phyloP scores from a whole-genome alignment of 1,284 basidiomycete species.

The Chalciporus sp. region DNA sequence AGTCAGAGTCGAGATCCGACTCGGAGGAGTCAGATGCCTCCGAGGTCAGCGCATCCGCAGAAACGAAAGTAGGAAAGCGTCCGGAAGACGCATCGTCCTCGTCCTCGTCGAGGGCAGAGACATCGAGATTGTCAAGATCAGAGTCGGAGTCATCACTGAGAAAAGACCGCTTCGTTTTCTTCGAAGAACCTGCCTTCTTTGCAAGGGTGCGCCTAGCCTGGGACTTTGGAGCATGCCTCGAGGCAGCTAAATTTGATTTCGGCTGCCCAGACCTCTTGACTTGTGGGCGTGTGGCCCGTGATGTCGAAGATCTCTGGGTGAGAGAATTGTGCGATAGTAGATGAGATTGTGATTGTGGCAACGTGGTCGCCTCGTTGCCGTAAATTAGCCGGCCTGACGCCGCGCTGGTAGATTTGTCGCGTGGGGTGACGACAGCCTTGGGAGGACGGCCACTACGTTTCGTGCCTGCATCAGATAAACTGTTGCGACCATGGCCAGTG shows the following conservation, averaged over 20 bases:
- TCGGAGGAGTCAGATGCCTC: conserved; percentile 47
- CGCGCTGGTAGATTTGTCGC: conserved; percentile 28
- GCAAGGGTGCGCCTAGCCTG: conserved; percentile 44
- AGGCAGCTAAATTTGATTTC: conserved; percentile 37
- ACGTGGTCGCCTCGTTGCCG: conserved; percentile 35
- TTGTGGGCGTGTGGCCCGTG: conserved; percentile 28
- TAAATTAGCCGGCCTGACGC: conserved; percentile 21
- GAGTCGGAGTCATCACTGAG: conserved; percentile 37
- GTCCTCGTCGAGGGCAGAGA: conserved; percentile 26
- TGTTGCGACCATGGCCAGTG: conserved; percentile 27
- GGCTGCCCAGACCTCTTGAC: conserved; percentile 19
- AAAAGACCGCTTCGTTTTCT: conserved; percentile 36
- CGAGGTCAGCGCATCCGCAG: conserved; percentile 57
- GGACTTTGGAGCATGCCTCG: conserved; percentile 35
- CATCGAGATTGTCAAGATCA: conserved; percentile 26
- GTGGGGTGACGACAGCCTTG: conserved; percentile 41
- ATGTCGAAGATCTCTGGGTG: conserved; percentile 22
- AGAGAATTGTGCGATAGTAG: conserved; percentile 26
- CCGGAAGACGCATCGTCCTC: conserved; percentile 41
- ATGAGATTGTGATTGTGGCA: conserved; percentile 39
- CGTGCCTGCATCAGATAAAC: conserved; percentile 33
- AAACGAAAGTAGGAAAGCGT: conserved; percentile 69
- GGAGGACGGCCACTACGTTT: conserved; percentile 60
- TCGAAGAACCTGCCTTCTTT: conserved; percentile 37
- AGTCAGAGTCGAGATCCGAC: conserved; percentile 34